Percentiles rank a stretch among this genome's conserved stretches.
phyloP scores from a whole-genome alignment of 306 rosid species.

The Arachis stenosperma region DNA sequence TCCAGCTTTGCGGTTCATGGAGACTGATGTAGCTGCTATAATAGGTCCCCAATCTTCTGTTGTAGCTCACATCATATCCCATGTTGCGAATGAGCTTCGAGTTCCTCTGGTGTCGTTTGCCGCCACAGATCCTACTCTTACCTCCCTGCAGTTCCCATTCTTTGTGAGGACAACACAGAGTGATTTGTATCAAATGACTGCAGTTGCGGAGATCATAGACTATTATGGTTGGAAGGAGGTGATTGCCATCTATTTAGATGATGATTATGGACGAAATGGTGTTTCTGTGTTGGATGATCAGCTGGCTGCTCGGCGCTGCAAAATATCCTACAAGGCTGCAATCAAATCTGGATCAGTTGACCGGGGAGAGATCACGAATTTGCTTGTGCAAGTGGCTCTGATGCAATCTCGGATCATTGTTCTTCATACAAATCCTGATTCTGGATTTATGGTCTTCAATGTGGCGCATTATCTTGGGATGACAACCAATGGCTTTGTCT shows the following conservation, averaged over 20 bases:
- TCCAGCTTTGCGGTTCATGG: conserved; percentile 91
- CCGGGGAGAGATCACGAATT: conserved; percentile 58
- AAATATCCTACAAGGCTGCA: conserved; percentile 70
- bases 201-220: conserved; percentile 76
- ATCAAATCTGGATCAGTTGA: conserved; percentile 53
- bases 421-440: conserved; percentile 76
- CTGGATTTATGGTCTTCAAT: conserved; percentile 66
- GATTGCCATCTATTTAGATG: conserved; percentile 74
- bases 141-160: conserved; percentile 79
- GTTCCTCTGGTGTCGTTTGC: conserved; percentile 88
- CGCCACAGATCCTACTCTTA: conserved; percentile 93
- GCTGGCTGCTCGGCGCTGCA: conserved; percentile 70
- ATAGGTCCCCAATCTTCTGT: conserved; percentile 97
- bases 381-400: conserved; percentile 69
- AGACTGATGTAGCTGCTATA: conserved; percentile 73
- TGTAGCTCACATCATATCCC: conserved; percentile 82
- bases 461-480: conserved; percentile 82
- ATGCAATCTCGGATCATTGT: conserved; percentile 87
- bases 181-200: conserved; percentile 86
- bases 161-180: conserved; percentile 82
- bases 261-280: conserved; percentile 86
- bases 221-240: conserved; percentile 87
- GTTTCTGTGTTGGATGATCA: conserved; percentile 72
- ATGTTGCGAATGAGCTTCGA: conserved; percentile 83
- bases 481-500: conserved; percentile 81